phyloP scores from a whole-genome alignment of 305 asterid species.

The Rubia tinctorum region DNA sequence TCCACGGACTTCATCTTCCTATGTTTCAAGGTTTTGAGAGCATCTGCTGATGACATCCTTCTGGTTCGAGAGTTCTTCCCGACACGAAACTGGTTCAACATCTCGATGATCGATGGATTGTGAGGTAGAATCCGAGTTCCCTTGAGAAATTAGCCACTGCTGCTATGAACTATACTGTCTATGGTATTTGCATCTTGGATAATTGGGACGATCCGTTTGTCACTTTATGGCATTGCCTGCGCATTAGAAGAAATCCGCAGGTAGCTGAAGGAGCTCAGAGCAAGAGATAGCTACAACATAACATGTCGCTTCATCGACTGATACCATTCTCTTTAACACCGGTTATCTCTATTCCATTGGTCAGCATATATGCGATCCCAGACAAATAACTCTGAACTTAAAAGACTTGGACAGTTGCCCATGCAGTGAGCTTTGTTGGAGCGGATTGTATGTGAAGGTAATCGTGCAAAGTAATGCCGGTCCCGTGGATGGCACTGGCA shows the following conservation, averaged over 20 bases:
- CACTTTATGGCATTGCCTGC: slow-evolving; percentile 42
- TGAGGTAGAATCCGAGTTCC: slow-evolving; percentile 25
- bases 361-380: slow-evolving; percentile 38
- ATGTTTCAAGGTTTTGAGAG: slow-evolving; percentile 30
- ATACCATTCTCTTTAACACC: slow-evolving; percentile 39
- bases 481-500: too few species aligned
- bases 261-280: slow-evolving; percentile 59
- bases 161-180: slow-evolving; percentile 22
- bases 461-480: too few species aligned
- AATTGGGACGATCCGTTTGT: slow-evolving; percentile 49
- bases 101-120: slow-evolving; percentile 25
- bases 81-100: slow-evolving; percentile 41
- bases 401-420: too few species aligned
- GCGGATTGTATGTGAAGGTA: too few species aligned
- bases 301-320: slow-evolving; percentile 42
- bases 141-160: too few species aligned
- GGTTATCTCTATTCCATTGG: slow-evolving; percentile 34
- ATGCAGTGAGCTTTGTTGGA: too few species aligned
- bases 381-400: too few species aligned
- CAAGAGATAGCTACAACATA: slow-evolving; percentile 68
- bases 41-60: slow-evolving; percentile 27
- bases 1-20: slow-evolving; percentile 45
- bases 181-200: slow-evolving; percentile 25
- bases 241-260: slow-evolving; percentile 63
- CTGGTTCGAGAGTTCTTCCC: slow-evolving; percentile 24